phyloP scores from a whole-genome alignment of 805 yeast species.

The Ogataea pignaliae region DNA sequence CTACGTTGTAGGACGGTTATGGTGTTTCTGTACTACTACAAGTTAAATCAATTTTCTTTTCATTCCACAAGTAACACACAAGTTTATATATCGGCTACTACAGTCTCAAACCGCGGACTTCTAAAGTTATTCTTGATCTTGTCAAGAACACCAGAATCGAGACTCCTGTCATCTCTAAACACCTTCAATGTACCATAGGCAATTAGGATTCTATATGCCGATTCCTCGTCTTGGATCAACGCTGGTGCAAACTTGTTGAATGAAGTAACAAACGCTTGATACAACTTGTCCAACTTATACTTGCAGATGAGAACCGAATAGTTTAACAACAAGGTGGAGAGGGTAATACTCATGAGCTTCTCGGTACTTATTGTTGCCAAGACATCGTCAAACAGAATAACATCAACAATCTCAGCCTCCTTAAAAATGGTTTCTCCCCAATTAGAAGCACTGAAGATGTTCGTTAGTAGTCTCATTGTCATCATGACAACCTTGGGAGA shows the following conservation, averaged over 20 bases:
- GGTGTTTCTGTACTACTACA: too few relatives aligned
- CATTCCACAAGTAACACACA: too few relatives aligned
- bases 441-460: constrained; percentile 40
- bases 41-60: too few relatives aligned
- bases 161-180: constrained; percentile 3
- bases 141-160: constrained; percentile 8
- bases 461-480: constrained; percentile 53
- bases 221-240: constrained; percentile 45
- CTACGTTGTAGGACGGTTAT: too few relatives aligned
- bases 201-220: constrained; percentile 59
- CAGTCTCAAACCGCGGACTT: not conserved
- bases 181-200: constrained; percentile 58
- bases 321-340: constrained; percentile 47
- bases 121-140: constrained; percentile 3
- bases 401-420: constrained; percentile 37
- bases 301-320: constrained; percentile 37
- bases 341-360: constrained; percentile 34
- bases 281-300: constrained; percentile 26
- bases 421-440: constrained; percentile 46
- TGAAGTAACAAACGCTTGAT: constrained; percentile 22
- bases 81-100: not conserved
- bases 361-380: constrained; percentile 18
- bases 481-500: constrained; percentile 42
- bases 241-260: constrained; percentile 13
- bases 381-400: constrained; percentile 29